phyloP scores from a whole-genome alignment of 441 rosid species.

The Croton setiger region DNA sequence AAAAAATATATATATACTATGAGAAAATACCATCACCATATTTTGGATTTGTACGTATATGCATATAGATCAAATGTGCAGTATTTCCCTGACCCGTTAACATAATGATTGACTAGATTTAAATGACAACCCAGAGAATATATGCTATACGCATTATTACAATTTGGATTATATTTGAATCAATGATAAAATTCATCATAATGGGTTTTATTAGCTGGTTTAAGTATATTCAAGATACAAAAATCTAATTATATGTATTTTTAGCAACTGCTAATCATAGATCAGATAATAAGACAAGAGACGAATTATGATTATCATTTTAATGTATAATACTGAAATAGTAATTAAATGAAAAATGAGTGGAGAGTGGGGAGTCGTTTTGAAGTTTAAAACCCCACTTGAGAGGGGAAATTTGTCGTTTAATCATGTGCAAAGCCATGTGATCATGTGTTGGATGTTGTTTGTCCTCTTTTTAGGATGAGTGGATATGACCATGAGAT shows the following conservation, averaged over 20 bases:
- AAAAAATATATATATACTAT: too few relatives aligned
- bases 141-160: too few relatives aligned
- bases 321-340: too few relatives aligned
- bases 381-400: background rate
- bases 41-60: too few relatives aligned
- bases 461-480: constrained; percentile 21
- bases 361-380: background rate
- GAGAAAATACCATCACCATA: background rate
- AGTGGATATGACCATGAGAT: constrained; percentile 16
- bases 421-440: constrained; percentile 58
- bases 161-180: constrained; percentile 19
- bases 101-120: too few relatives aligned
- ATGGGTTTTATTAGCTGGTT: constrained; percentile 22
- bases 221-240: too few relatives aligned
- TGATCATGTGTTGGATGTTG: constrained; percentile 45
- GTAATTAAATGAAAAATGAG: background rate
- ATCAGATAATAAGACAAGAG: constrained; percentile 4
- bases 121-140: too few relatives aligned
- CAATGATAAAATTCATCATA: background rate
- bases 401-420: constrained; percentile 22
- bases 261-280: background rate
- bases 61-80: background rate
- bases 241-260: too few relatives aligned
- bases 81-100: too few relatives aligned
- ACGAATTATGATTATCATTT: constrained; percentile 20